phyloP scores from a whole-genome alignment of 176 grass and related monocot genomes.

The Raddia guianensis region DNA sequence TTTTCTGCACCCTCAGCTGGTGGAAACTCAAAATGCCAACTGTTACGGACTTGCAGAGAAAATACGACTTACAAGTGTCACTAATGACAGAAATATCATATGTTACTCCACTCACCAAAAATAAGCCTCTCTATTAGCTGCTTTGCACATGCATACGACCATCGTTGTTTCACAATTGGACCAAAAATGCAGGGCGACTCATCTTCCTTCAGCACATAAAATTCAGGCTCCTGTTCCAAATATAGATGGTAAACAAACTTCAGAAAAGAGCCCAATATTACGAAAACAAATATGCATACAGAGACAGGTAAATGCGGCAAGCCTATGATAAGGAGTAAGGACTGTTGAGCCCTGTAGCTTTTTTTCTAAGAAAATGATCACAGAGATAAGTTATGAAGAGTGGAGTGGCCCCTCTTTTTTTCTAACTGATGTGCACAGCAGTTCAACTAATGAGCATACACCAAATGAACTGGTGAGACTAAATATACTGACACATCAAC shows the following conservation, averaged over 20 bases:
- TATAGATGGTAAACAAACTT: not conserved
- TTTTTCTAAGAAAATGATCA: not conserved
- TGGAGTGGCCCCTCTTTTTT: not conserved
- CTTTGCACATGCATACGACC: constrained; percentile 94
- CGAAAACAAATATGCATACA: not conserved
- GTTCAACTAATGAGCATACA: not conserved
- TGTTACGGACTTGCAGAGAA: not conserved
- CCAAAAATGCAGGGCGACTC: constrained; percentile 91
- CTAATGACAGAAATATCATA: constrained; percentile 5
- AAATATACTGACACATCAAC: not conserved
- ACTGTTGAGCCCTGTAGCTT: not conserved
- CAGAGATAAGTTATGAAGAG: not conserved
- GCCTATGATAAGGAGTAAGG: not conserved
- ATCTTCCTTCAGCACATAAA: constrained; percentile 95
- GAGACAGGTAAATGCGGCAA: not conserved
- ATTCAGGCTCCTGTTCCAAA: constrained; percentile 74
- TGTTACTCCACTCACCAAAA: constrained; percentile 57
- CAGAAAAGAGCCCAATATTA: constrained; percentile 22
- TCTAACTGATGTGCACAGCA: not conserved
- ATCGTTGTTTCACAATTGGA: constrained; percentile 87
- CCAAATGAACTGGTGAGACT: not conserved
- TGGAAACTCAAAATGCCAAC: constrained; percentile 25
- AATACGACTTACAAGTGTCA: constrained; percentile 10
- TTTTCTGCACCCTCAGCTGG: constrained; percentile 94
- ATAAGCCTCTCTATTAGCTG: constrained; percentile 98